Percentiles rank a stretch among this genome's conserved stretches.
Evolutionary conservation across 2,329 filamentous ascomycete species (phyloP).

Genomic region (Fusarium multiceps): DNA sequence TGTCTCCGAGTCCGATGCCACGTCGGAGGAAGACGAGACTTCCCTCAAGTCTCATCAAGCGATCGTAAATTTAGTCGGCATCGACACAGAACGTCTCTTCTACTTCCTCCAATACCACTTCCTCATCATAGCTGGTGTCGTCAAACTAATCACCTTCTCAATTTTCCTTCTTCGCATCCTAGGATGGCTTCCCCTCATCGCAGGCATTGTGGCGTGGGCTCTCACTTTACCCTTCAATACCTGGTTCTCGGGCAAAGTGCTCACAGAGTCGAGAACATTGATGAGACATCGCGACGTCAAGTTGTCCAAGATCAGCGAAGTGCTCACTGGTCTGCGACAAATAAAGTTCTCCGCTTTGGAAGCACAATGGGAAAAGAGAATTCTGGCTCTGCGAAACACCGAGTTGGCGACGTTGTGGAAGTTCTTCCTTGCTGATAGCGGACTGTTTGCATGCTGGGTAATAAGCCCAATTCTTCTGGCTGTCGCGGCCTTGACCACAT

Average conservation of each 20-base stretch:
- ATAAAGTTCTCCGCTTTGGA: conserved; percentile 85
- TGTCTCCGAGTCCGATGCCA: conserved; percentile 53
- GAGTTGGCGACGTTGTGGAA: conserved; percentile 75
- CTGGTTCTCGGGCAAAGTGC: conserved; percentile 71
- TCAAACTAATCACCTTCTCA: conserved; percentile 65
- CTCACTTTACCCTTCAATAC: conserved; percentile 75
- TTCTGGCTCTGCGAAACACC: conserved; percentile 67
- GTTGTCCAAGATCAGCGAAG: conserved; percentile 78
- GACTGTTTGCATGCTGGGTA: conserved; percentile 76
- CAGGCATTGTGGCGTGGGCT: conserved; percentile 72
- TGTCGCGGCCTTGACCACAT: conserved; percentile 74
- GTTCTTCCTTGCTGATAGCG: conserved; percentile 71
- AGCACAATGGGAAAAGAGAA: conserved; percentile 76
- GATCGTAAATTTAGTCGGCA: conserved; percentile 79
- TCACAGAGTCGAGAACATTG: conserved; percentile 70
- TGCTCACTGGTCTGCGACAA: conserved; percentile 80
- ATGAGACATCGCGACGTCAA: conserved; percentile 82
- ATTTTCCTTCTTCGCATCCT: conserved; percentile 74
- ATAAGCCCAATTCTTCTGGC: conserved; percentile 77
- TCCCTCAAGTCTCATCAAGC: conserved; percentile 66
- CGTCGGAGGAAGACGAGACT: conserved; percentile 34
- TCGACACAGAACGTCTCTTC: conserved; percentile 75
- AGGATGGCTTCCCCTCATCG: conserved; percentile 74
- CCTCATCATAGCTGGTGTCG: conserved; percentile 60
- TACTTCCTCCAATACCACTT: conserved; percentile 76